Base-by-base conservation (phyloP, 352 stramenopile species). In the Plasmopara muralis region DNA sequence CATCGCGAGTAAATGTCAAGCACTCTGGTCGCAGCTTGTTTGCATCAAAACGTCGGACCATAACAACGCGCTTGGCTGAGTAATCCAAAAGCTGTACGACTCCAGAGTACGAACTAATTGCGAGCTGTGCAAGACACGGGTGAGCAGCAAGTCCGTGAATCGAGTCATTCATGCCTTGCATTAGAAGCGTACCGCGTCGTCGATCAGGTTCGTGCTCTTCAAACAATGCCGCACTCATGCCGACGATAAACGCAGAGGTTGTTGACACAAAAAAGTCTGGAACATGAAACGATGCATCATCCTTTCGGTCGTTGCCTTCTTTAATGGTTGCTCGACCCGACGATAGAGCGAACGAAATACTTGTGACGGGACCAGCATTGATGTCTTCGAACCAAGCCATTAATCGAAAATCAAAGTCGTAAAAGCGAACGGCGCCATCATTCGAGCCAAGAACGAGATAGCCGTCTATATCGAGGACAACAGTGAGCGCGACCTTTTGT, bases 331-430 rank as follows among this genome's bases (percentile, higher is more conserved):
- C 31, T 41, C 77, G 67, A 46, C 20, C 43, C 2, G 41, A 8
- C 15, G 55, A 42, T 33, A 64, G 28, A 47, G 60, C 61, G 55
- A 98, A 98, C 12, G 88, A 97, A 13, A 98, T 69, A 30, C 82
- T 93, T 6, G 68, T 89, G 43, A 98, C 72, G 0, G 85, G 64
- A 0, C 91, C 91, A 29, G 89, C 89, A 47, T 93, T 89, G 31
- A 98, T 76, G 51, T 98, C 90, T 61, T 98, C 91, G 50, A 94
- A 97, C 89, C 90, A 98, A 12, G 90, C 85, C 20, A 95, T 75
- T 14, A 98, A 74, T 25, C 91, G 83, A 41, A 97, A 95, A 44
- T 93, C 85, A 63, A 94, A 93, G 69, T 98, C 90, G 57, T 96
- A 98, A 62, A 97, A 96, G 6, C 91, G 81, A 13, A 97, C 86